Conservation (phyloP, 2,329 filamentous ascomycete genomes). For the Sclerotinia sclerotiorum region DNA sequence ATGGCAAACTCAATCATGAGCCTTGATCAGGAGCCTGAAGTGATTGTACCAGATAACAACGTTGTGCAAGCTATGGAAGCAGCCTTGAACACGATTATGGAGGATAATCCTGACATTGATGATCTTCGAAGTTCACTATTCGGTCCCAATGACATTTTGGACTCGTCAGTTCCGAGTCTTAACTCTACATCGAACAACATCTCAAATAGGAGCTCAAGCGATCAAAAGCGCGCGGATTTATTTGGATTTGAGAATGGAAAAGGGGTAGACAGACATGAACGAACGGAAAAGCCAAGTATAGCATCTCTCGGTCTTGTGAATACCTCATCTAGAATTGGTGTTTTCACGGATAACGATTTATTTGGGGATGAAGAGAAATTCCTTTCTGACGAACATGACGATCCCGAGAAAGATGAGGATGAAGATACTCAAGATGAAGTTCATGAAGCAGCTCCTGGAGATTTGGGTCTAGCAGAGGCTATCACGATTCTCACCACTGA, state of each 20-base stretch:
- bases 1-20: slow-evolving; percentile 73
- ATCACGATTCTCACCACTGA: slow-evolving; percentile 85
- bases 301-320: slow-evolving; percentile 90
- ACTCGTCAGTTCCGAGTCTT: slow-evolving; percentile 48
- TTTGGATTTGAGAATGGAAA: slow-evolving; percentile 44
- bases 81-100: slow-evolving; percentile 89
- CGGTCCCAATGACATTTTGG: slow-evolving; percentile 47
- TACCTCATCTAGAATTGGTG: slow-evolving; percentile 80
- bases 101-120: slow-evolving; percentile 68
- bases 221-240: slow-evolving; percentile 49
- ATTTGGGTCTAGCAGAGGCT: slow-evolving; percentile 89
- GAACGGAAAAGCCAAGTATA: slow-evolving; percentile 73
- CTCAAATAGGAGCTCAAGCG: slow-evolving; percentile 62
- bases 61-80: slow-evolving; percentile 92
- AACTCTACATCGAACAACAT: slow-evolving; percentile 56
- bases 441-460: slow-evolving; percentile 90
- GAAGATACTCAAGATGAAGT: slow-evolving; percentile 76
- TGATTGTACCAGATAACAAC: slow-evolving; percentile 64
- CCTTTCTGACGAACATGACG: slow-evolving; percentile 81
- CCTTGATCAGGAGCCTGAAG: slow-evolving; percentile 68
- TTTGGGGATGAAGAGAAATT: slow-evolving; percentile 88
- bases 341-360: slow-evolving; percentile 90
- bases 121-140: slow-evolving; percentile 68
- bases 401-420: slow-evolving; percentile 56
- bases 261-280: slow-evolving; percentile 54